These are phyloP conservation scores for Cucurbita ficifolia DNA, from an alignment of 306 rosid species.

Conservation along the genomic window DNA sequence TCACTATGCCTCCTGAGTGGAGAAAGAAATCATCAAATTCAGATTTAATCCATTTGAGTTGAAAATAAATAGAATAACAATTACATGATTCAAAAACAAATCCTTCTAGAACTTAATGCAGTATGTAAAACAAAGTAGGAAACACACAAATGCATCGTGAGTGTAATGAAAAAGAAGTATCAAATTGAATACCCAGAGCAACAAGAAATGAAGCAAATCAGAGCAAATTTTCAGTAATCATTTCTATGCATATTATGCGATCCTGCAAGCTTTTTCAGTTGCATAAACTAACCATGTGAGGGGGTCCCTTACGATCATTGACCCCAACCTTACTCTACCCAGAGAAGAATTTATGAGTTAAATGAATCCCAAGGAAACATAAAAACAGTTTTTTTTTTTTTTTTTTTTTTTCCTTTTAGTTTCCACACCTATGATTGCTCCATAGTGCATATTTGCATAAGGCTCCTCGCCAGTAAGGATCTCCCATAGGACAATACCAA, in stretches of 20 bases:
- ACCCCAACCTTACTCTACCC: background rate
- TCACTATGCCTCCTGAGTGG: constrained; percentile 76
- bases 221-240: background rate
- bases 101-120: background rate
- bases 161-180: background rate
- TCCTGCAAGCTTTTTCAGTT: background rate
- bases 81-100: background rate
- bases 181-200: background rate
- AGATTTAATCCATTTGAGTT: background rate
- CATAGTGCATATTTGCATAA: constrained; percentile 85
- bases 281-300: background rate
- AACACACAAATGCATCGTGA: background rate
- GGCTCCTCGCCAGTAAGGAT: constrained; percentile 89
- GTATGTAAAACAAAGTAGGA: background rate
- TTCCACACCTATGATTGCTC: constrained; percentile 70
- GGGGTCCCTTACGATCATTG: background rate
- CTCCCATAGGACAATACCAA: constrained; percentile 90
- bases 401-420: background rate
- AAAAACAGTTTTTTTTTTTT: background rate
- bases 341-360: background rate
- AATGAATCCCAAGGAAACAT: background rate
- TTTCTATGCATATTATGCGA: background rate
- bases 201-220: background rate
- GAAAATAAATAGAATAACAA: background rate
- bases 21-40: background rate